Conservation (phyloP, 2,329 filamentous ascomycete genomes). For the Phyllosticta ampelicida region DNA sequence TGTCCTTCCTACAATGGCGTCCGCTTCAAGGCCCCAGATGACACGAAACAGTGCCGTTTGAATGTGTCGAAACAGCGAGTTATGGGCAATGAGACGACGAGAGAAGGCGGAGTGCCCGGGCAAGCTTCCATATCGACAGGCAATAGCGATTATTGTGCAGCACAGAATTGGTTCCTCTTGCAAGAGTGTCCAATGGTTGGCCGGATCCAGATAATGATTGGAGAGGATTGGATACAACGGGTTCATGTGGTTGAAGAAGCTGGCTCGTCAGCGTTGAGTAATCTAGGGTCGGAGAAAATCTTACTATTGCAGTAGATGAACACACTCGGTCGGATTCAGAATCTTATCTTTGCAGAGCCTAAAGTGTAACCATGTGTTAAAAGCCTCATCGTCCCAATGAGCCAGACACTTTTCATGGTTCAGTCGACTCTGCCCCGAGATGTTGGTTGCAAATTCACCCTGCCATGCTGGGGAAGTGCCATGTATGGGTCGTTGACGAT, state of each 20-base stretch:
- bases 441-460: background rate
- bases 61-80: constrained; percentile 1
- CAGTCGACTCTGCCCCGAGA: background rate
- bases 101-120: constrained; percentile 1
- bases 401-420: background rate
- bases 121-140: background rate
- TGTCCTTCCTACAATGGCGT: background rate
- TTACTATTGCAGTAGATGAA: constrained; percentile 5
- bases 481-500: background rate
- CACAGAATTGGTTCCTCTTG: constrained; percentile 3
- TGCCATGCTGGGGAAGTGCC: background rate
- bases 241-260: constrained; percentile 6
- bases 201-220: constrained; percentile 5
- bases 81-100: constrained; percentile 1
- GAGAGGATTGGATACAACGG: constrained; percentile 1
- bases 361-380: constrained; percentile 6
- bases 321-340: constrained; percentile 1
- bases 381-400: background rate
- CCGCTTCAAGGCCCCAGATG: constrained; percentile 6
- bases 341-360: constrained; percentile 5
- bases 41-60: background rate
- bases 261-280: background rate
- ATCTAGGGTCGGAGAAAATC: background rate
- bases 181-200: constrained; percentile 2
- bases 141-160: constrained; percentile 5